Evolutionary conservation across 345 rosid genomes (phyloP), one percentile per base, ranked within the genome.

Genomic region (Camelina hispida): DNA sequence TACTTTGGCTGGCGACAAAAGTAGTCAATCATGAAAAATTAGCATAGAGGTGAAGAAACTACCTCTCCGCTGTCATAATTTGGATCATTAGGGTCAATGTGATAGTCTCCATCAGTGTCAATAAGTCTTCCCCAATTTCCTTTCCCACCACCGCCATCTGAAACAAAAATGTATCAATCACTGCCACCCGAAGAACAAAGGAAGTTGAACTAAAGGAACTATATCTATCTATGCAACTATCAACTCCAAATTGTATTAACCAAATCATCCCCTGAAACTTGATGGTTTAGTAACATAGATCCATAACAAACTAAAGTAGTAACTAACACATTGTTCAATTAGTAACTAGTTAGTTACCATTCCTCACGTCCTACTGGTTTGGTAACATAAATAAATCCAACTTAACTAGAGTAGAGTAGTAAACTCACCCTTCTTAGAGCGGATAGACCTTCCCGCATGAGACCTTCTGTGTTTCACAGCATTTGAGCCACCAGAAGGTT

Each of bases 41-140:
- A 1, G 37, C 6, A 25, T 50, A 52, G 22, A 62, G 23, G 40
- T 32, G 58, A 3, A 23, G 56, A 48, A 78, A 78, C 69, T 84
- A 94, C 98, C 97, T 94, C 98, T 73, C 98, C 98, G 68, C 97
- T 90, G 74, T 94, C 98, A 78, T 94, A 94, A 69, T 91, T 94
- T 46, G 98, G 98, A 83, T 94, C 98, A 80, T 91, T 94, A 23
- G 83, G 70, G 77, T 94, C 98, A 34, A 90, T 83, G 16, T 79
- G 91, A 46, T 85, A 82, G 68, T 84, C 97, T 54, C 83, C 84
- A 66, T 86, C 97, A 40, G 88, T 82, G 78, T 94, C 98, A 18
- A 94, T 88, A 60, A 94, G 86, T 72, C 86, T 94, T 7, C 98
- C 98, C 98, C 98, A 94, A 4, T 89, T 87, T 38, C 98, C 98